These are phyloP conservation scores for Hamamelis virginiana DNA, from an alignment of 164 flowering plant species.

Conservation along the genomic window DNA sequence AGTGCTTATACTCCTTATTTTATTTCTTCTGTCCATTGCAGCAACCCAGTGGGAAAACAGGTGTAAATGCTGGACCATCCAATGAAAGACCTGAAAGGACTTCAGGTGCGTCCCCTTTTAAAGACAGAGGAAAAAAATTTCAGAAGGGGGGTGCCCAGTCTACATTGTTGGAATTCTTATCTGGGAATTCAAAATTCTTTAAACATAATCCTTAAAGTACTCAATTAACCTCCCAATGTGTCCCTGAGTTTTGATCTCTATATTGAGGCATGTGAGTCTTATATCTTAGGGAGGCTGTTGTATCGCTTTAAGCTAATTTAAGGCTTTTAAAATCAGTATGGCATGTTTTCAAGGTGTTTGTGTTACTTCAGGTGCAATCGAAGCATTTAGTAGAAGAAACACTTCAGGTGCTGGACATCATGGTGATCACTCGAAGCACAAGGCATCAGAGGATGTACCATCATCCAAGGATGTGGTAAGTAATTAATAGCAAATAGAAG, in stretches of 20 bases:
- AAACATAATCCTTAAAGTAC: too few relatives aligned
- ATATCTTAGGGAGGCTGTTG: too few relatives aligned
- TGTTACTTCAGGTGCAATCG: constrained; percentile 32
- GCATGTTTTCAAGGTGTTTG: too few relatives aligned
- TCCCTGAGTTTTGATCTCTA: not conserved
- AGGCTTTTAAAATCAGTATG: too few relatives aligned
- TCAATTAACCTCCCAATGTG: not conserved
- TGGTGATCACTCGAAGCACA: constrained; percentile 37
- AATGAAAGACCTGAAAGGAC: constrained; percentile 52
- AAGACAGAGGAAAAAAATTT: not conserved
- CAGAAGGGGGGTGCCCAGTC: not conserved
- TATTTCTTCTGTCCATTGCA: not conserved
- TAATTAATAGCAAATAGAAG: not conserved
- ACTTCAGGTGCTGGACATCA: constrained; percentile 24
- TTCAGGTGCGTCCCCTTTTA: constrained; percentile 36
- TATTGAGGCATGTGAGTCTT: too few relatives aligned
- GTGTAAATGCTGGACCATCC: constrained; percentile 43
- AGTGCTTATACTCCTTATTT: too few relatives aligned
- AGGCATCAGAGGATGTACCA: constrained; percentile 39
- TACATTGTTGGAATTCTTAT: not conserved
- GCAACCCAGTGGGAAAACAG: constrained; percentile 41
- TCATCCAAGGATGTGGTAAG: constrained; percentile 63
- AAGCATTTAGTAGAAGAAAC: constrained; percentile 41
- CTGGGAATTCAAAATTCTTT: not conserved
- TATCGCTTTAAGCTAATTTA: too few relatives aligned